Conservation (phyloP, 768 basidiomycete species). For the Chalciporus sphaerocephalus region DNA sequence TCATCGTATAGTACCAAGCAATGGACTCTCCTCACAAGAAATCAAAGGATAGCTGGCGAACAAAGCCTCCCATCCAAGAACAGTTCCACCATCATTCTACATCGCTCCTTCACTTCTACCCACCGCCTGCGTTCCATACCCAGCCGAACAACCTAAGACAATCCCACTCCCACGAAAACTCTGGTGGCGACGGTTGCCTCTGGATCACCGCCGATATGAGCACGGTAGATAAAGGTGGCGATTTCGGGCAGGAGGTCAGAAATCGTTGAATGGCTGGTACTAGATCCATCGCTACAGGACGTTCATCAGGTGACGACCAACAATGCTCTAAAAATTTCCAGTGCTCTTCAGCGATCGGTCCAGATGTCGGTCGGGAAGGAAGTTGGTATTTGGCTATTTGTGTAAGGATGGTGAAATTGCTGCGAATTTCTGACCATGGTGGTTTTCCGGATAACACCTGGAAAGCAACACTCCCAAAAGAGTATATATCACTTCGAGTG, state of each 20-base stretch:
- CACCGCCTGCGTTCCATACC: background rate
- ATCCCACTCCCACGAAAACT: background rate
- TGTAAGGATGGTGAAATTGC: conserved; percentile 7
- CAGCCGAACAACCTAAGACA: background rate
- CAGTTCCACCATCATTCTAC: no score
- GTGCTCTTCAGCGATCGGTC: background rate
- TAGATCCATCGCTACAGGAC: background rate
- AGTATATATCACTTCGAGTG: conserved; percentile 9
- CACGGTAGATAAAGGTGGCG: background rate
- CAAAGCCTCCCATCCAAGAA: no score
- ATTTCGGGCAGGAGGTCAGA: background rate
- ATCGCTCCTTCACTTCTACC: background rate
- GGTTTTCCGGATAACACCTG: conserved; percentile 19
- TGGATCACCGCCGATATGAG: background rate
- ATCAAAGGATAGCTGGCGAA: no score
- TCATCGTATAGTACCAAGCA: no score
- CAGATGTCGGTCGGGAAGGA: background rate
- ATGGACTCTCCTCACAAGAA: no score
- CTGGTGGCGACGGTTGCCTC: background rate
- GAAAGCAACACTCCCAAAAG: conserved; percentile 27
- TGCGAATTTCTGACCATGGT: background rate
- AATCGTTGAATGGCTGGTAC: background rate
- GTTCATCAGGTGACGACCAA: background rate
- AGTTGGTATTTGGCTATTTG: background rate
- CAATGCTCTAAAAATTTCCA: background rate